Evolutionary conservation across 257 asterid species (phyloP), one percentile per base, ranked within the genome.

Genomic region (Capsicum chinense): DNA sequence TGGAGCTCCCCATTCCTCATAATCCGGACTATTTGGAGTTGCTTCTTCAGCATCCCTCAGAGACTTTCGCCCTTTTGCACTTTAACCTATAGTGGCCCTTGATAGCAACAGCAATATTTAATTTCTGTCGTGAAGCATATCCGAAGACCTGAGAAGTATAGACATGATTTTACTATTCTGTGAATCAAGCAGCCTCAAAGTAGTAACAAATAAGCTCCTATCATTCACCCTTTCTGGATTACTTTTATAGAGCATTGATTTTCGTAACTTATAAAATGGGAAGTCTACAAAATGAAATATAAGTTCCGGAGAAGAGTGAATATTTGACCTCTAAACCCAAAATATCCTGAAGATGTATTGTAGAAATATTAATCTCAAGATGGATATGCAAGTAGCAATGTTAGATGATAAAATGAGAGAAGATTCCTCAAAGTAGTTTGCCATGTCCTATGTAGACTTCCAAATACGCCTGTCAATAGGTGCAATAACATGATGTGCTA

Each of bases 21-120:
- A 80, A 58, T 26, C 37, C n/a, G 73, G n/a, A 66, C 73, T 66
- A 33, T 66, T 66, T 66, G 47, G 73, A 66, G 44, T 66, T 10
- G 33, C 73, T 54, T 78, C 82, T 37, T 80, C 83, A 15, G 56
- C n/a, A 56, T 80, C 83, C 83, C 83, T 58, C 67, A 80, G 8
- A 80, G 83, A 80, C 35, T 66, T 80, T 26, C 83, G 70, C 83
- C 52, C 59, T 80, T 48, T 80, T 35, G 66, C 56, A 58, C 57
- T 80, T 80, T 57, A 70, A 80, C 35, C 83, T 71, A 80, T 80
- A 80, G 9, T 64, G 71, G 16, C 69, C 70, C 56, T 80, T 58
- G 83, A 56, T 80, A 33, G 15, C 71, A 80, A 80, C 83, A 80
- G 35, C 26, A 42, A 60, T 37, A 16, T 80, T 80, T 66, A 66